Evolutionary conservation across 768 basidiomycete genomes (phyloP), one percentile per base, ranked within the genome.

Genomic region (Boletus subparvulus): DNA sequence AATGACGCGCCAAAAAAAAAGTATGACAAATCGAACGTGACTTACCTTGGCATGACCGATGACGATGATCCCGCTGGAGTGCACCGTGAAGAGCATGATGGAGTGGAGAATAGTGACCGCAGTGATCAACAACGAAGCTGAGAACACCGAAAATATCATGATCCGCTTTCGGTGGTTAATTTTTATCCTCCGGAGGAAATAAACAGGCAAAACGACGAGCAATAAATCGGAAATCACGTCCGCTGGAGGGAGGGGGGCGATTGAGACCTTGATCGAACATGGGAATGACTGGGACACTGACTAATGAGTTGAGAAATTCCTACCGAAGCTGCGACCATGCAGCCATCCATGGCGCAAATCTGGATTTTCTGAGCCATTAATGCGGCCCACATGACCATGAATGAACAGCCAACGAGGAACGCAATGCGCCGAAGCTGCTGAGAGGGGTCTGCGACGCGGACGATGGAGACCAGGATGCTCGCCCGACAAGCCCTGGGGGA

Each of bases 31-130:
- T 11, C 5, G n/a, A n/a, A 24, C 6, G 11, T 10, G 39, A 39
- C 69, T 61, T 33, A 59, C 69, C 56, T 64, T 68, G 46, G 61
- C 58, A 13, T 72, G 68, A 0, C 39, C 61, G 13, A 70, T 56
- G 44, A 72, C 35, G 32, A 63, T 35, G 13, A 41, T 60, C 2
- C 52, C 60, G 0, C 3, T 36, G 4, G 57, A 56, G 0, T 4
- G 3, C 13, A 28, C 21, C 10, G 42, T 47, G 4, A 62, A 37
- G 5, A 70, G 47, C 14, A 50, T 13, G 19, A 21, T 12, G 1
- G 61, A 63, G 33, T 70, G 60, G 2, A 68, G 14, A 4, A 70
- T 57, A 2, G 61, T 58, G 28, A 72, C 35, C 3, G 16, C 60
- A 5, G 61, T 65, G 19, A 65, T 62, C 49, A 57, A 28, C 35